Conservation (phyloP, 2,329 filamentous ascomycete genomes). For the Ophidiomyces ophidiicola region DNA sequence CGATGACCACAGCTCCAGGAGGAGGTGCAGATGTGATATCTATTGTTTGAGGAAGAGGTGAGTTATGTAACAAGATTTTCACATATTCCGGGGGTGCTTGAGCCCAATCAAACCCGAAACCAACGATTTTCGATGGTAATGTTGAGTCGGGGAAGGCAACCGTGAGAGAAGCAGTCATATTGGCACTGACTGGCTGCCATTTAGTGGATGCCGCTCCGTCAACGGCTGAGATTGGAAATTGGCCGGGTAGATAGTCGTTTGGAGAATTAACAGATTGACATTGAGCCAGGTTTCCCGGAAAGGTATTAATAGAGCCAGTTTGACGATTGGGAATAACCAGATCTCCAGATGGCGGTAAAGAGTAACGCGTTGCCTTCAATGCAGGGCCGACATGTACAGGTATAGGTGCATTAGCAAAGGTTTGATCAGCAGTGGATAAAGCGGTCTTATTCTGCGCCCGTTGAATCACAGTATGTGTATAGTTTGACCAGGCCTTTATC, state of each 20-base stretch:
- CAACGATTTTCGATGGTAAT: conserved; percentile 24
- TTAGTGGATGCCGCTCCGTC: conserved; percentile 55
- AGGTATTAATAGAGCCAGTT: conserved; percentile 43
- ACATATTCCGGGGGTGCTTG: conserved; percentile 43
- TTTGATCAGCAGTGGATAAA: conserved; percentile 42
- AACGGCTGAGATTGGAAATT: conserved; percentile 55
- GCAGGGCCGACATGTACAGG: conserved; percentile 45
- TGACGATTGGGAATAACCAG: conserved; percentile 48
- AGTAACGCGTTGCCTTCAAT: conserved; percentile 32
- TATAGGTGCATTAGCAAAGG: conserved; percentile 44
- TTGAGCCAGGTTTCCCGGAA: conserved; percentile 51
- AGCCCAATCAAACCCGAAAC: conserved; percentile 50
- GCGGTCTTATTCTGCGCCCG: conserved; percentile 36
- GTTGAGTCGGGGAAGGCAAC: conserved; percentile 41
- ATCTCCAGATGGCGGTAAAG: conserved; percentile 38
- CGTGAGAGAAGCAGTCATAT: conserved; percentile 43
- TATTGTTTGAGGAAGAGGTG: conserved; percentile 21
- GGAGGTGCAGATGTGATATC: conserved; percentile 11
- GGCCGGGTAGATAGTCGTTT: conserved; percentile 45
- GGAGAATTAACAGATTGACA: conserved; percentile 45
- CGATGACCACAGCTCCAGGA: conserved; percentile 18
- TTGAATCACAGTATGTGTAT: conserved; percentile 51
- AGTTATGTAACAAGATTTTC: conserved; percentile 45
- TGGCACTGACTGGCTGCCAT: conserved; percentile 49
- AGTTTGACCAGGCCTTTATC: conserved; percentile 49